Percentiles rank a stretch among this genome's conserved stretches.
phyloP scores from a whole-genome alignment of 495 filamentous ascomycete genomes.

The Talaromyces liani region DNA sequence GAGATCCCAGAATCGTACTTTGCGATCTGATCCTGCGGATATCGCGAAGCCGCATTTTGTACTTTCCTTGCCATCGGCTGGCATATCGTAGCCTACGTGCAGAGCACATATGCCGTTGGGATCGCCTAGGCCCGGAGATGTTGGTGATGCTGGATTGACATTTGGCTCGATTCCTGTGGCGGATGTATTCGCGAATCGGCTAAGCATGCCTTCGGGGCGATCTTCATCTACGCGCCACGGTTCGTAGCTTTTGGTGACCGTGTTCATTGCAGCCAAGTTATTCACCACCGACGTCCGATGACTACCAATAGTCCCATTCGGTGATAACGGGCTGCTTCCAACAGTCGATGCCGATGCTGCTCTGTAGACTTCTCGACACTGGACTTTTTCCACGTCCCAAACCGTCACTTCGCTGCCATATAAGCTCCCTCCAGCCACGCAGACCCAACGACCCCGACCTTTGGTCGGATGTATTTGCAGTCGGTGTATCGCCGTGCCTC shows the following conservation, averaged over 20 bases:
- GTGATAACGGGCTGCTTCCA: not conserved
- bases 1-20: slow-evolving; percentile 89
- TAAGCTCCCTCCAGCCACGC: slow-evolving; percentile 80
- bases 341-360: slow-evolving; percentile 27
- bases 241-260: slow-evolving; percentile 63
- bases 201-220: slow-evolving; percentile 78
- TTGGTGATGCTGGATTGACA: slow-evolving; percentile 11
- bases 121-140: slow-evolving; percentile 37
- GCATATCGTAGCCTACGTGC: slow-evolving; percentile 41
- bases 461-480: slow-evolving; percentile 70
- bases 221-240: slow-evolving; percentile 89
- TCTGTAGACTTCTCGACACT: slow-evolving; percentile 85
- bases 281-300: slow-evolving; percentile 24
- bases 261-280: slow-evolving; percentile 33
- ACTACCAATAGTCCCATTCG: not conserved
- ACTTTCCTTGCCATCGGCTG: slow-evolving; percentile 34
- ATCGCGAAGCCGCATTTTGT: slow-evolving; percentile 60
- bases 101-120: slow-evolving; percentile 50
- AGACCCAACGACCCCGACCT: slow-evolving; percentile 70
- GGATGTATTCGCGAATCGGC: slow-evolving; percentile 66
- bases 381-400: slow-evolving; percentile 89
- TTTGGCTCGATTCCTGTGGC: slow-evolving; percentile 43
- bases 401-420: slow-evolving; percentile 82
- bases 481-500: slow-evolving; percentile 73
- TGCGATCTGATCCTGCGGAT: slow-evolving; percentile 81